Evolutionary conservation across 352 stramenopile species (phyloP), one percentile per base, ranked within the genome.

Genomic region (Detonula confervacea): DNA sequence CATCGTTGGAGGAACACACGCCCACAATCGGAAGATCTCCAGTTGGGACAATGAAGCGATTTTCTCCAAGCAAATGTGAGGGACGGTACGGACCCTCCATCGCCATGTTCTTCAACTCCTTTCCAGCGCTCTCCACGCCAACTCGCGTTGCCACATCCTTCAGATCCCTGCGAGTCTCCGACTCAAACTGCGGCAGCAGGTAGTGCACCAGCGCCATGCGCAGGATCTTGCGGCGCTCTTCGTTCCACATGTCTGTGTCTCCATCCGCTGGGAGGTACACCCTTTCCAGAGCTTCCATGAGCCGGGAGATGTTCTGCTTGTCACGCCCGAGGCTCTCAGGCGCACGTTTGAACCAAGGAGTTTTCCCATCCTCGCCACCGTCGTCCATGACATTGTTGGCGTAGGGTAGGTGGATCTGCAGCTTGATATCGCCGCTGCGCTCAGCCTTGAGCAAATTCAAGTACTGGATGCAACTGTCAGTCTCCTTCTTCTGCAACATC

Each of bases 51-150:
- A 94, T 77, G 55, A 93, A 94, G 44, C 89, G 79, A 83, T 91
- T 94, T 59, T 92, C 86, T 39, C 87, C 77, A 3, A 90, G 51
- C 39, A 90, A 70, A 52, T 84, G 67, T 25, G 84, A 84, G 33
- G 89, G 88, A 54, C 87, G 83, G 57, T 92, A 91, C 12, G 90
- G 90, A 56, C 90, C 90, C 79, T 92, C 88, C 83, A 93, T 92
- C 18, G 90, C 88, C 81, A 95, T 90, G 59, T 77, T 57, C n/a
- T 81, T 69, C 4, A 95, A 70, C 66, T 83, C 88, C 55, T 89
- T 76, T 29, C 79, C 81, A 27, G 91, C 89, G 42, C 74, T 74
- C 30, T 85, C 62, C 1, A 92, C 80, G 22, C 83, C 87, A 20
- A 88, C 69, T 44, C 87, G 79, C 20, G 78, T 84, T 1, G 88